Percentiles rank a stretch among this genome's conserved stretches.
Conservation (phyloP, 805 yeast species). For the Starmera pachycereana region DNA sequence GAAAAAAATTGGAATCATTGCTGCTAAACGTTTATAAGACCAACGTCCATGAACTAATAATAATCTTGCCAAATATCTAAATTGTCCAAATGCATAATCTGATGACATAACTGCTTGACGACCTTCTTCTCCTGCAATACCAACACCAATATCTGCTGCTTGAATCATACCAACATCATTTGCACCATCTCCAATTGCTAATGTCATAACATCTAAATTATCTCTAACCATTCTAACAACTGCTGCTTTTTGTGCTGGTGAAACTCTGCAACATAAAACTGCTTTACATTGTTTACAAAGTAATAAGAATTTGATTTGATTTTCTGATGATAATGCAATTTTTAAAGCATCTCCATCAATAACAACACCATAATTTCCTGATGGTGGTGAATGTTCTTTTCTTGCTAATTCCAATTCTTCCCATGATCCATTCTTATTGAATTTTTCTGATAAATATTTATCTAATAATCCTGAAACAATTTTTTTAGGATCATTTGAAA, state of each 20-base stretch:
- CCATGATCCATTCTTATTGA: slow-evolving; percentile 46
- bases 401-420: slow-evolving; percentile 48
- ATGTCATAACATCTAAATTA: slow-evolving; percentile 67
- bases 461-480: slow-evolving; percentile 38
- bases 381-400: slow-evolving; percentile 54
- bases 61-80: slow-evolving; percentile 57
- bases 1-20: slow-evolving; percentile 77
- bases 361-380: slow-evolving; percentile 55
- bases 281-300: slow-evolving; percentile 75
- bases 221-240: slow-evolving; percentile 73
- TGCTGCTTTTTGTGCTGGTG: slow-evolving; percentile 82
- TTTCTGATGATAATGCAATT: slow-evolving; percentile 35
- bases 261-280: slow-evolving; percentile 78
- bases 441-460: slow-evolving; percentile 43
- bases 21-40: slow-evolving; percentile 74
- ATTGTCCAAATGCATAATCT: slow-evolving; percentile 80
- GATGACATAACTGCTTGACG: slow-evolving; percentile 84
- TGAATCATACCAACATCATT: slow-evolving; percentile 90
- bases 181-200: slow-evolving; percentile 85
- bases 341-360: slow-evolving; percentile 76
- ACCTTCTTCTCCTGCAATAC: slow-evolving; percentile 90
- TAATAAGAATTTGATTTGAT: slow-evolving; percentile 49
- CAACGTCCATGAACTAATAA: slow-evolving; percentile 76
- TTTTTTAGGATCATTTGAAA: slow-evolving; percentile 27
- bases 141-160: slow-evolving; percentile 80